Percentiles rank a stretch among this genome's conserved stretches.
phyloP scores from a whole-genome alignment of 352 stramenopile genomes.

The Globisporangium apiculatum region DNA sequence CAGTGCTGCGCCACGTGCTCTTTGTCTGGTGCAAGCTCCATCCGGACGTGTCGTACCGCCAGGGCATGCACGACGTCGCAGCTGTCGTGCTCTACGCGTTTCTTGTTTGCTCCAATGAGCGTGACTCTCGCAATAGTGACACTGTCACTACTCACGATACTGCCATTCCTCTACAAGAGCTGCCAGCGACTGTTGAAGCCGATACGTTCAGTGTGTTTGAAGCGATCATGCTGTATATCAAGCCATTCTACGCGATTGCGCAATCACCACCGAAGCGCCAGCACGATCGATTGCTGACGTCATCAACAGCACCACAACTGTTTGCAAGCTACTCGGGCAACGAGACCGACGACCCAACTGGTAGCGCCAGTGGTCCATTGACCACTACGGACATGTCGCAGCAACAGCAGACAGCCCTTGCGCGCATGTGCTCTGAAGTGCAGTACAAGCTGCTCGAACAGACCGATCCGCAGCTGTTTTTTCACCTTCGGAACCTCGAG shows the following conservation, averaged over 20 bases:
- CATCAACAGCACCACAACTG: neutral
- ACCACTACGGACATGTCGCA: neutral
- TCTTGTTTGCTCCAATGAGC: conserved; percentile 6
- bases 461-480: conserved; percentile 76
- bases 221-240: conserved; percentile 68
- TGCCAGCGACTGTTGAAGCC: conserved; percentile 42
- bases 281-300: neutral
- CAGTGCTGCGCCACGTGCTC: conserved; percentile 60
- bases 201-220: conserved; percentile 75
- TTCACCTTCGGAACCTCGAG: conserved; percentile 72
- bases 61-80: conserved; percentile 82
- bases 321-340: conserved; percentile 19
- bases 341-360: conserved; percentile 12
- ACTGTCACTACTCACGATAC: neutral
- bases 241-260: conserved; percentile 70
- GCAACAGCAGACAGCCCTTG: conserved; percentile 33
- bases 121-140: neutral
- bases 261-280: conserved; percentile 19
- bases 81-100: conserved; percentile 76
- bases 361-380: conserved; percentile 3
- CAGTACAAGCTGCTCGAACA: conserved; percentile 75
- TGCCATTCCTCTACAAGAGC: conserved; percentile 1
- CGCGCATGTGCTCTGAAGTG: conserved; percentile 58
- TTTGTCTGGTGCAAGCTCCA: conserved; percentile 83
- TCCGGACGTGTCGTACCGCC: conserved; percentile 73